phyloP scores from a whole-genome alignment of 2,329 filamentous ascomycete species.

The Pseudogymnoascus sp. region DNA sequence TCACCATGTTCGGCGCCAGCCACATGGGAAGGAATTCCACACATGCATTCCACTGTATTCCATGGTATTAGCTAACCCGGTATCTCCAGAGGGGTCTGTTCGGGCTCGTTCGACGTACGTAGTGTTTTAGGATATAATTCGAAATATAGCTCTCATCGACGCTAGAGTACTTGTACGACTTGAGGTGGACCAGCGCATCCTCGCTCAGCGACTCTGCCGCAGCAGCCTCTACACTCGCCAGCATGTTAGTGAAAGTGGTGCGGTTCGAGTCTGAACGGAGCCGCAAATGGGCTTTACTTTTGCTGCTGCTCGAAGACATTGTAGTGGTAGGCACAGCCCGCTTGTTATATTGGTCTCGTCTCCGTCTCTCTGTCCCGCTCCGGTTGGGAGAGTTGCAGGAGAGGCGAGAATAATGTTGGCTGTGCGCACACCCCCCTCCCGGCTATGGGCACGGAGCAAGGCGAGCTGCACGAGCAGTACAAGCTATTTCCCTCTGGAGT shows the following conservation, averaged over 20 bases:
- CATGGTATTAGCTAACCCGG: slow-evolving; percentile 15
- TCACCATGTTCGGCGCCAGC: slow-evolving; percentile 97
- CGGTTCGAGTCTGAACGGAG: slow-evolving; percentile 1
- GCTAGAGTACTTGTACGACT: slow-evolving; percentile 93
- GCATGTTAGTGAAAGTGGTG: slow-evolving; percentile 8
- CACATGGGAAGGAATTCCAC: slow-evolving; percentile 89
- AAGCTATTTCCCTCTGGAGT: background rate
- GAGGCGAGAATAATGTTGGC: background rate
- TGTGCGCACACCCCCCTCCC: background rate
- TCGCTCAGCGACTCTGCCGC: slow-evolving; percentile 72
- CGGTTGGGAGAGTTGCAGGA: background rate
- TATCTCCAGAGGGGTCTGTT: slow-evolving; percentile 17
- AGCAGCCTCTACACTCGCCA: slow-evolving; percentile 38
- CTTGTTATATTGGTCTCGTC: background rate
- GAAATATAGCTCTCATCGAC: slow-evolving; percentile 95
- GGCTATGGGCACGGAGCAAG: background rate
- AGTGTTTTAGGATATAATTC: slow-evolving; percentile 87
- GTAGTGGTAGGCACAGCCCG: slow-evolving; percentile 18
- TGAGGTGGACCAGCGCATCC: slow-evolving; percentile 82
- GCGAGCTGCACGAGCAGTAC: too few species aligned
- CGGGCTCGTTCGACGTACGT: slow-evolving; percentile 53
- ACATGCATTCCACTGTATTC: slow-evolving; percentile 82
- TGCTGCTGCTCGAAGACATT: slow-evolving; percentile 33
- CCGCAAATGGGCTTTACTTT: slow-evolving; percentile 24
- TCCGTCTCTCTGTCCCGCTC: background rate